A percentile compares a stretch with the other conserved stretches of the same genome.
Evolutionary conservation across 1,284 basidiomycete genomes (phyloP).

Genomic region (Laetiporus sulphureus): DNA sequence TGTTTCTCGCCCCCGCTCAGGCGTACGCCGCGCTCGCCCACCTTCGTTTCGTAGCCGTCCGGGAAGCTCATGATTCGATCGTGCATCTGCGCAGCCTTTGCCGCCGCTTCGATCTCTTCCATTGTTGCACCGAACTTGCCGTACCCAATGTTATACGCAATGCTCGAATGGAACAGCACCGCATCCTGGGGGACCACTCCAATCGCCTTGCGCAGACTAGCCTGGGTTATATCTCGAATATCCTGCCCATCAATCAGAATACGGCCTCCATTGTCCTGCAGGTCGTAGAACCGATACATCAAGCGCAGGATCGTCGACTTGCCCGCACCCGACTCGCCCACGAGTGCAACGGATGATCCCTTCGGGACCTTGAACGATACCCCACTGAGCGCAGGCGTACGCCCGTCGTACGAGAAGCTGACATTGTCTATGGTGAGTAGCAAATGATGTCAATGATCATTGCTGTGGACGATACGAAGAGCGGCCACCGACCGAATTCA

Average conservation of each 20-base stretch:
- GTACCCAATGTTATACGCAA: constrained; percentile 71
- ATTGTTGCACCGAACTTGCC: constrained; percentile 61
- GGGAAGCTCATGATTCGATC: constrained; percentile 76
- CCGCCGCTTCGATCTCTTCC: constrained; percentile 69
- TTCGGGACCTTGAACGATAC: constrained; percentile 83
- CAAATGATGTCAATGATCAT: constrained; percentile 1
- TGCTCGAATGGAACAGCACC: constrained; percentile 79
- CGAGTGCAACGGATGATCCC: constrained; percentile 75
- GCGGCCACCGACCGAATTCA: constrained; percentile 74
- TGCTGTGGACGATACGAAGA: too few species aligned
- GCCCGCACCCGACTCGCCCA: constrained; percentile 75
- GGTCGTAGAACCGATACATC: constrained; percentile 87
- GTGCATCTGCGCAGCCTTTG: constrained; percentile 76
- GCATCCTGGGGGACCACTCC: constrained; percentile 81
- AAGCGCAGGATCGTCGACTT: constrained; percentile 81
- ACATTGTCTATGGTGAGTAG: constrained; percentile 55
- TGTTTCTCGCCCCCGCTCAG: constrained; percentile 82
- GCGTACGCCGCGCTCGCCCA: constrained; percentile 79
- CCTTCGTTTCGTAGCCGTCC: constrained; percentile 74
- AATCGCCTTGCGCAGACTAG: constrained; percentile 71
- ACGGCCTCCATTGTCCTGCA: constrained; percentile 63
- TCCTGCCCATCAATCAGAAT: constrained; percentile 82
- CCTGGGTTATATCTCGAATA: constrained; percentile 79
- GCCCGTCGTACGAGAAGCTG: constrained; percentile 78
- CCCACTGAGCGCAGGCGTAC: constrained; percentile 63